Base-by-base conservation (phyloP, 192 early-diverging fungal species). In the Rhizophagus clarus region DNA sequence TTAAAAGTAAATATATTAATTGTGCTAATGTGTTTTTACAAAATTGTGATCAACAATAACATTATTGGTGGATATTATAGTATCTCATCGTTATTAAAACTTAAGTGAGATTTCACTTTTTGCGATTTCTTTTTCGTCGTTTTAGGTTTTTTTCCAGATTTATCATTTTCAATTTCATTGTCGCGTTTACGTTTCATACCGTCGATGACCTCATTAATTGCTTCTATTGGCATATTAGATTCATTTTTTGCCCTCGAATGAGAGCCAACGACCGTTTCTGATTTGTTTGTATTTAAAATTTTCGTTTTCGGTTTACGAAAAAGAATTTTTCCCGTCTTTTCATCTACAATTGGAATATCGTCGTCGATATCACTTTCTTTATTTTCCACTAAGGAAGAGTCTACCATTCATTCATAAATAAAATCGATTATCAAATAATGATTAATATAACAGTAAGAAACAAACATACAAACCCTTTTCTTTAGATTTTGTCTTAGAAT, bases 241-340 rank as follows among this genome's bases (percentile, higher is more conserved):
- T 73, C 42, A 73, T 45, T 73, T 49, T 73, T 73, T 12, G 24
- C n/a, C 26, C 28, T 73, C 31, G 67, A 69, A 69, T 34, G 29
- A 66, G 12, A 31, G 5, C 63, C 63, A 17, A 66, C 24, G 5
- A 29, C 12, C 15, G 24, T 66, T 66, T 66, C 29, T 71, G 69
- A 40, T 71, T 34, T 71, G 10, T 11, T 67, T 67, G 10, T 67
- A 15, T 26, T 26, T 26, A 4, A 14, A 28, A 3, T 67, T 67
- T 26, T 31, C 22, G 69, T 29, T 73, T 45, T 73, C 31, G 72
- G 72, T 51, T 73, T 45, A 1, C 72, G 37, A 34, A 73, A 73
- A 73, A 73, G 72, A 51, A 73, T 6, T 49, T 73, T 73, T 31
- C 72, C 72, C 12, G 72, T 73, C 29, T 73, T 29, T 12, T 45